Evolutionary conservation across 768 basidiomycete genomes (phyloP), one percentile per base, ranked within the genome.

Genomic region (Leucocoprinus leucothites): DNA sequence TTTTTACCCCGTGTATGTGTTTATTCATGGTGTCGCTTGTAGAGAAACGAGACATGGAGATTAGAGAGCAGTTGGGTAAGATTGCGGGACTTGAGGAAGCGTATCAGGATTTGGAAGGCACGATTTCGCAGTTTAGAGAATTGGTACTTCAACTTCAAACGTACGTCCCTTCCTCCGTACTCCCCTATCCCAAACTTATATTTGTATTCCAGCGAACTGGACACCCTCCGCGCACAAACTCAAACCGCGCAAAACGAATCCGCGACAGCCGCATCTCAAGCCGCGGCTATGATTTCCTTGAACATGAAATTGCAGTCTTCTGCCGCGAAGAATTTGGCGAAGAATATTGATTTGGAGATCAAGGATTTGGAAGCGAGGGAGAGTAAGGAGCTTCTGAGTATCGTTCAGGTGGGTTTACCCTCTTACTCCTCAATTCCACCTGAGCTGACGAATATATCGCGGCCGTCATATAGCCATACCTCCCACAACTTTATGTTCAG

Each of bases 221-320:
- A 96, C 48, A 71, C 71, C 16, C 79, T 98, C 3, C 89, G 94
- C 28, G 74, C 86, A 13, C 87, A 94, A 65, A 93, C 93, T 3
- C 89, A 91, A 64, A 87, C 85, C 0, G 91, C 89, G 1, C 89
- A 92, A 61, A 79, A 81, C 24, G 91, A 94, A 66, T 90, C 90
- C 2, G 87, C 89, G 1, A 83, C 85, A 0, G 89, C 92, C 14
- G 87, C 84, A 13, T 90, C 87, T 1, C 94, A 98, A 64, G 89
- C 91, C 0, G 95, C 95, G 2, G 89, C 91, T 2, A 87, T 98
- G 77, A 86, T 98, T 80, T 93, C 94, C 44, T 76, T 97, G 50
- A 98, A 98, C 68, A 80, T 97, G 68, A 97, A 92, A 67, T 79
- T 99, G 4, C 96, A 98, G 68, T 91, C 91, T 0, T 82, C 93